Conservation (phyloP, 441 rosid species). For the Pelargonium myrrhifolium region DNA sequence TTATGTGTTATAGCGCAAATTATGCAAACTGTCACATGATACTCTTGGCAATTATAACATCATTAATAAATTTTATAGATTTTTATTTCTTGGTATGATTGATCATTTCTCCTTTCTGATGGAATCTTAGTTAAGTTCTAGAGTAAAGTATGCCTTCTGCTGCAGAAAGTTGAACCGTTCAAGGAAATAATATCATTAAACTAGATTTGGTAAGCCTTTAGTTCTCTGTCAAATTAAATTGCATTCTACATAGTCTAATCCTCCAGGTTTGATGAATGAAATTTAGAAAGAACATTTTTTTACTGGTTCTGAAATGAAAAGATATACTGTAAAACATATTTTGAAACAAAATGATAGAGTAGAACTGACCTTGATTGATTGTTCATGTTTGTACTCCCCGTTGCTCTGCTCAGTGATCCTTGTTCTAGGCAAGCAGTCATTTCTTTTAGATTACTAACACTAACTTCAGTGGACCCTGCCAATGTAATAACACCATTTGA, state of each 20-base stretch:
- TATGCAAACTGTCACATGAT: not conserved
- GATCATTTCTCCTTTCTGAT: not conserved
- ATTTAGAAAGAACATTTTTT: not conserved
- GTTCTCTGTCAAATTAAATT: not conserved
- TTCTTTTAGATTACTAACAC: constrained; percentile 66
- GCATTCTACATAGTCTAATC: not conserved
- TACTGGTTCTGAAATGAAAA: not conserved
- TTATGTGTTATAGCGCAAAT: not conserved
- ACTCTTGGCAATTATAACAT: not conserved
- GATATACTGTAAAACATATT: not conserved
- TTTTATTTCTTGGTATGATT: not conserved
- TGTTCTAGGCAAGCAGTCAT: constrained; percentile 94
- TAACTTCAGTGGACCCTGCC: constrained; percentile 93
- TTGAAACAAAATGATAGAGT: not conserved
- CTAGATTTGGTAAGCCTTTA: not conserved
- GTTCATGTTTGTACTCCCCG: constrained; percentile 98
- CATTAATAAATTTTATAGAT: not conserved
- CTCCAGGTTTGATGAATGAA: not conserved
- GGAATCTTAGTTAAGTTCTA: not conserved
- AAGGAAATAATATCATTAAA: not conserved
- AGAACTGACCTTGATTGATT: constrained; percentile 72
- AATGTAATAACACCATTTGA: constrained; percentile 92
- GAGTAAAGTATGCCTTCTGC: not conserved
- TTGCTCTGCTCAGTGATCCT: constrained; percentile 88
- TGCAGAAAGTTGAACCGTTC: not conserved